phyloP scores from a whole-genome alignment of 139 green algal species.

The Chlamydomonas sp. region DNA sequence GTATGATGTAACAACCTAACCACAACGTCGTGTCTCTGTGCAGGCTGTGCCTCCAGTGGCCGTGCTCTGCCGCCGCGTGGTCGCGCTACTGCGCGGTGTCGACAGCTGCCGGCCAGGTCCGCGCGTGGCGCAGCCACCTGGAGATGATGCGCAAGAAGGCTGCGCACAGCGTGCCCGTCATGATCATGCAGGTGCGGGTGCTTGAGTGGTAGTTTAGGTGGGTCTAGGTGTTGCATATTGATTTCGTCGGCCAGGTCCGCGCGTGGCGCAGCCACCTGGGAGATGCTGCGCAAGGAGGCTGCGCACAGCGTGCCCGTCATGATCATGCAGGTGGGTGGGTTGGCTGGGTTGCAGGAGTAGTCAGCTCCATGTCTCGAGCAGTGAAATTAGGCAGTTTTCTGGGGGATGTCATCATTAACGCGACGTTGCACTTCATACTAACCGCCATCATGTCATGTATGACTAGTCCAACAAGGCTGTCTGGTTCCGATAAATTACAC shows the following conservation, averaged over 20 bases:
- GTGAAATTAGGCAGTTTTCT: too few relatives aligned
- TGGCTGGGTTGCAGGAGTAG: too few relatives aligned
- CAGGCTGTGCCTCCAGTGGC: constrained; percentile 11
- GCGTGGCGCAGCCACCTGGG: constrained; percentile 16
- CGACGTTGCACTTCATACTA: too few relatives aligned
- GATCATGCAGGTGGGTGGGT: constrained; percentile 18
- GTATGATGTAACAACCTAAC: not conserved
- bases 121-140: constrained; percentile 16
- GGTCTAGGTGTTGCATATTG: not conserved
- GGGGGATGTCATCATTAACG: too few relatives aligned
- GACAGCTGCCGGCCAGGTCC: not conserved
- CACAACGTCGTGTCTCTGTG: too few relatives aligned
- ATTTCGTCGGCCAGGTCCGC: not conserved
- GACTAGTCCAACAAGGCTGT: too few relatives aligned
- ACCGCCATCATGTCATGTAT: too few relatives aligned
- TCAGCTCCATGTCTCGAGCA: too few relatives aligned
- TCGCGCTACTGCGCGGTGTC: constrained; percentile 2
- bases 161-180: constrained; percentile 34
- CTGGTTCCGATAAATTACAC: too few relatives aligned
- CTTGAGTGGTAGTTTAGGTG: not conserved
- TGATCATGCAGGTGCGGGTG: constrained; percentile 27
- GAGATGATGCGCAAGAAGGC: constrained; percentile 14
- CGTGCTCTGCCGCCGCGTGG: not conserved
- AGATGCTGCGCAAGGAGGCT: constrained; percentile 14
- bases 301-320: constrained; percentile 36